A percentile compares a stretch with the other conserved stretches of the same genome.
Evolutionary conservation across 2,329 filamentous ascomycete species (phyloP).

Genomic region (Westerdykella aurantiaca): DNA sequence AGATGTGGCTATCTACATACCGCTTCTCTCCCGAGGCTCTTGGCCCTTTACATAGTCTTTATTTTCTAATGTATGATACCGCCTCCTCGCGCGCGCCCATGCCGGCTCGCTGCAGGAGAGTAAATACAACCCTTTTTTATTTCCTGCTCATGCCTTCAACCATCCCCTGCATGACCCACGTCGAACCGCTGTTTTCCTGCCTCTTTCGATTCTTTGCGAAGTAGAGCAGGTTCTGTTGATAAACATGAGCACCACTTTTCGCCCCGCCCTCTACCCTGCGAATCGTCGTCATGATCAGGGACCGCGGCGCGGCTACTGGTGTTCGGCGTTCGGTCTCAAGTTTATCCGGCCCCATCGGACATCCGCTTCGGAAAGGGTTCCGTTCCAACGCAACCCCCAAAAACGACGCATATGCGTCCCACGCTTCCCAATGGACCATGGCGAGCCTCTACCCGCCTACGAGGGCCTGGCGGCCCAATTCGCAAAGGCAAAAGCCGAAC

Average conservation of each 20-base stretch:
- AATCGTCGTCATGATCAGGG: too few relatives aligned
- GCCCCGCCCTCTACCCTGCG: too few relatives aligned
- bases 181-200: too few relatives aligned
- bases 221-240: neutral
- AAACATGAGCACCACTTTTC: neutral
- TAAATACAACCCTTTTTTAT: constrained; percentile 29
- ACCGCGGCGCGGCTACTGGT: too few relatives aligned
- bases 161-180: too few relatives aligned
- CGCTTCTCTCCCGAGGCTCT: constrained; percentile 28
- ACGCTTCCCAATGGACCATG: constrained; percentile 31
- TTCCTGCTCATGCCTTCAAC: too few relatives aligned
- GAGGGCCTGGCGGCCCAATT: constrained; percentile 34
- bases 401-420: neutral
- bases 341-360: neutral
- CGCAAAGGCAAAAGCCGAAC: constrained; percentile 31
- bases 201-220: neutral
- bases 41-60: constrained; percentile 38
- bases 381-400: neutral
- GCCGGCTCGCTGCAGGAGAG: constrained; percentile 24
- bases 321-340: too few relatives aligned
- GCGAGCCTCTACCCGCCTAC: constrained; percentile 33
- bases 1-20: constrained; percentile 16
- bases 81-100: constrained; percentile 25
- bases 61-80: constrained; percentile 41
- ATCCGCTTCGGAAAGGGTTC: neutral